Conservation (phyloP, 306 rosid genomes). For the Sindora glabra region DNA sequence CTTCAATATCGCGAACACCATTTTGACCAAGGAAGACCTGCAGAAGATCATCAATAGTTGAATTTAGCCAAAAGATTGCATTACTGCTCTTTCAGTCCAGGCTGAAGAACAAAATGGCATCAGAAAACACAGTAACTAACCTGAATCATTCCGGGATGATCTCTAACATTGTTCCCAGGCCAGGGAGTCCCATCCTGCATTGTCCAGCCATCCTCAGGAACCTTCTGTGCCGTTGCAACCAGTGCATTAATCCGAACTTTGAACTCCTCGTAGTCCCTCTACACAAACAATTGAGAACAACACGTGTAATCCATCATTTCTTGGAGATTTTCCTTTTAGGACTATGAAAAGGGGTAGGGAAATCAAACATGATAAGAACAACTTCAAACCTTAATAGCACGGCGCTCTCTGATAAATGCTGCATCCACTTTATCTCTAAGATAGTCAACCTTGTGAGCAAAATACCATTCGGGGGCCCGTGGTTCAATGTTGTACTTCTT, state of each 20-base stretch:
- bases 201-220: constrained; percentile 97
- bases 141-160: constrained; percentile 98
- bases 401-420: constrained; percentile 65
- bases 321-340: background rate
- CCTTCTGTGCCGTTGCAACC: constrained; percentile 80
- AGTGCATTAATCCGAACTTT: constrained; percentile 74
- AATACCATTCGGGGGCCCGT: constrained; percentile 95
- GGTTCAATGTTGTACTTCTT: constrained; percentile 78
- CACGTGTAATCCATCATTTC: constrained; percentile 8
- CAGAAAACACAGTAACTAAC: constrained; percentile 27
- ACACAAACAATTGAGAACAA: constrained; percentile 19
- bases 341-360: too few species aligned
- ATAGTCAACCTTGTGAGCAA: constrained; percentile 75
- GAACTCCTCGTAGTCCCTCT: constrained; percentile 94
- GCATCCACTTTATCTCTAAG: constrained; percentile 76
- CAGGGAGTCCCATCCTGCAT: constrained; percentile 98
- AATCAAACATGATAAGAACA: background rate
- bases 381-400: constrained; percentile 71
- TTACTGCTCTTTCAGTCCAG: background rate
- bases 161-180: constrained; percentile 90
- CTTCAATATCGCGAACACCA: constrained; percentile 77
- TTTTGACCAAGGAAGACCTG: constrained; percentile 97
- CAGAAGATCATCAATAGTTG: background rate
- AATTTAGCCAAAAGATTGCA: background rate
- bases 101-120: background rate